Evolutionary conservation across 2,329 filamentous ascomycete genomes (phyloP), one percentile per base, ranked within the genome.

Genomic region (Colletotrichum simmondsii): DNA sequence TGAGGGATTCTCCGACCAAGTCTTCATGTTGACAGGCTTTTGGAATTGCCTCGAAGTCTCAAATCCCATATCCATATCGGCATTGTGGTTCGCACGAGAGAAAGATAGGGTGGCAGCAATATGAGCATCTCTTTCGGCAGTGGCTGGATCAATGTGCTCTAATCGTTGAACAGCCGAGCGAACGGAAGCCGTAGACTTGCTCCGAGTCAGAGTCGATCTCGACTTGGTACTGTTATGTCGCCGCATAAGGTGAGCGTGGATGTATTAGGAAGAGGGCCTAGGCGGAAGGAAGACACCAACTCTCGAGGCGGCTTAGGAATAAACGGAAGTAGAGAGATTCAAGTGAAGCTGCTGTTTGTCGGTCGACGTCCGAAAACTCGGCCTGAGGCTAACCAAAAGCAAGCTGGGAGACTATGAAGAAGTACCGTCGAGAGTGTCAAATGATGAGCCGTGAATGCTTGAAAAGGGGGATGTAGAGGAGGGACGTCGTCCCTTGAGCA

Each of bases 41-140:
- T 30, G 30, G 30, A n/a, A 49, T 30, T 53, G 46, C 42, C 32
- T 62, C 6, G 63, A 65, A 37, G 24, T 28, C 26, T 53, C 80
- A 42, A 24, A 14, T 81, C 84, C 11, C 65, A 78, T 76, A 61
- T 84, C 83, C 32, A 78, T 77, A 69, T 77, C 82, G 52, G 78
- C 82, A 14, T 84, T 82, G 46, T 83, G 83, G 66, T 84, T 84
- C n/a, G 88, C 87, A 72, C 87, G 85, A 7, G 83, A 79, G 77
- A 89, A 93, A 1, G 92, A 92, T 77, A 91, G 83, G 42, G 85
- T 83, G 8, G 92, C 92, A 26, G 92, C 92, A 52, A 88, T 86
- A 52, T 90, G 87, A 8, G 92, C 92, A 79, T 93, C 89, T 66
- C 89, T 84, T 61, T 88, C 86, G 2, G 88, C 88, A 4, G 82